Conservation (phyloP, 176 grass and related monocot genomes). For the Musa troglodytarum region DNA sequence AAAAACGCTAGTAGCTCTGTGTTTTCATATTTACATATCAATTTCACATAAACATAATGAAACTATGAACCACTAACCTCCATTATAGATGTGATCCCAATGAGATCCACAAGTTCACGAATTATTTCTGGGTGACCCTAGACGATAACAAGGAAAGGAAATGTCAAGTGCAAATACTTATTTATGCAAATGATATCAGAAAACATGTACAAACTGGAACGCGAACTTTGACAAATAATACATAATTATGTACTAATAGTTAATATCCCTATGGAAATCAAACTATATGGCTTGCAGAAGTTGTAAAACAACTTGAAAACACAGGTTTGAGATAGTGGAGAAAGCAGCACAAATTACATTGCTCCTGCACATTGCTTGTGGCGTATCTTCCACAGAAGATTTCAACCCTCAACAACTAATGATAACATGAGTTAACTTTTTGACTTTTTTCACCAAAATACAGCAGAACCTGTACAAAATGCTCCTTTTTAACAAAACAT, state of each 20-base stretch:
- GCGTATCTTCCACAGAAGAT: not conserved
- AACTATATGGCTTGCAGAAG: not conserved
- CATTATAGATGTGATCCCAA: conserved; percentile 97
- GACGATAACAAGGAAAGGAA: conserved; percentile 29
- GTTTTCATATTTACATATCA: too few species aligned
- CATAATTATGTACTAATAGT: not conserved
- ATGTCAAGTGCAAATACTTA: conserved; percentile 8
- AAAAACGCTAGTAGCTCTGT: not conserved
- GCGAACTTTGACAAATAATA: not conserved
- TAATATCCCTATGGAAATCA: not conserved
- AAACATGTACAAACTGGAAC: too few species aligned
- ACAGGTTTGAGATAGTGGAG: too few species aligned
- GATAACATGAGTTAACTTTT: not conserved
- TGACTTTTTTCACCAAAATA: too few species aligned
- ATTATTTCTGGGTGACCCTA: conserved; percentile 80
- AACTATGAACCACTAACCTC: conserved; percentile 47
- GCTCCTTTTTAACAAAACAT: not conserved
- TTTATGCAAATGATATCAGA: conserved; percentile 2
- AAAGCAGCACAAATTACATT: too few species aligned
- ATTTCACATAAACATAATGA: not conserved
- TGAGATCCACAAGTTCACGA: conserved; percentile 75
- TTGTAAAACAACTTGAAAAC: too few species aligned
- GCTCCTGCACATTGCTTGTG: too few species aligned
- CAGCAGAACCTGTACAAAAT: not conserved
- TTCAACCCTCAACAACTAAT: not conserved